A percentile compares a stretch with the other conserved stretches of the same genome.
Conservation (phyloP, 1,284 basidiomycete species). For the Rhodofomes roseus region DNA sequence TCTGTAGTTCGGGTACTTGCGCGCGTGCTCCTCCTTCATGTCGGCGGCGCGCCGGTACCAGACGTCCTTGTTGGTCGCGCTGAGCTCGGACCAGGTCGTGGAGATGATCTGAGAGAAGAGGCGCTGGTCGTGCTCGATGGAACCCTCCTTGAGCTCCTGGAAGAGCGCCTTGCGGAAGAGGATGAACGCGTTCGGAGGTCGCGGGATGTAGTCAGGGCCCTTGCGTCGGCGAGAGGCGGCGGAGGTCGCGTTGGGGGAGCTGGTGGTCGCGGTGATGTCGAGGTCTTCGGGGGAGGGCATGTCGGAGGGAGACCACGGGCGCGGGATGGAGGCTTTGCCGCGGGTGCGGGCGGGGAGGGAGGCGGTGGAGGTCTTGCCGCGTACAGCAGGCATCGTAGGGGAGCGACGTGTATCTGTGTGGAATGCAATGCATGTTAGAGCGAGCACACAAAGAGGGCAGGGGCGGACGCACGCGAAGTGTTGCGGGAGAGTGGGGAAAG, state of each 20-base stretch:
- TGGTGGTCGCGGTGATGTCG: not conserved
- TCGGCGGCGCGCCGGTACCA: constrained; percentile 48
- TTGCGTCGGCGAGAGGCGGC: constrained; percentile 7
- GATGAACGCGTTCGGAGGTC: constrained; percentile 86
- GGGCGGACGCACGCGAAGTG: not conserved
- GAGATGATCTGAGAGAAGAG: constrained; percentile 58
- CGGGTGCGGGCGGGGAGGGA: not conserved
- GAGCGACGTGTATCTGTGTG: not conserved
- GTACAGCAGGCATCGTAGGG: not conserved
- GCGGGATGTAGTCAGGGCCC: constrained; percentile 58
- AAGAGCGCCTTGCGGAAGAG: constrained; percentile 73
- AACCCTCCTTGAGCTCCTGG: constrained; percentile 37
- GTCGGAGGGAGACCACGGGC: not conserved
- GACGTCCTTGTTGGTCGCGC: constrained; percentile 36
- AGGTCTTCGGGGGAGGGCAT: not conserved
- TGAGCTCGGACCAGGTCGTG: constrained; percentile 49
- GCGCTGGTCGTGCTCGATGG: constrained; percentile 50
- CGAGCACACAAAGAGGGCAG: not conserved
- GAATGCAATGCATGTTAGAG: not conserved
- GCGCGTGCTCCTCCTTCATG: constrained; percentile 45
- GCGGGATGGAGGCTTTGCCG: not conserved
- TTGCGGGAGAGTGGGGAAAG: not conserved
- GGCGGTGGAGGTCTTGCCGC: not conserved
- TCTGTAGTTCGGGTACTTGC: constrained; percentile 45
- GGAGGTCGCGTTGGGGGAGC: not conserved